Conservation (phyloP, 169 alveolate genomes). For the Cryptosporidium felis region DNA sequence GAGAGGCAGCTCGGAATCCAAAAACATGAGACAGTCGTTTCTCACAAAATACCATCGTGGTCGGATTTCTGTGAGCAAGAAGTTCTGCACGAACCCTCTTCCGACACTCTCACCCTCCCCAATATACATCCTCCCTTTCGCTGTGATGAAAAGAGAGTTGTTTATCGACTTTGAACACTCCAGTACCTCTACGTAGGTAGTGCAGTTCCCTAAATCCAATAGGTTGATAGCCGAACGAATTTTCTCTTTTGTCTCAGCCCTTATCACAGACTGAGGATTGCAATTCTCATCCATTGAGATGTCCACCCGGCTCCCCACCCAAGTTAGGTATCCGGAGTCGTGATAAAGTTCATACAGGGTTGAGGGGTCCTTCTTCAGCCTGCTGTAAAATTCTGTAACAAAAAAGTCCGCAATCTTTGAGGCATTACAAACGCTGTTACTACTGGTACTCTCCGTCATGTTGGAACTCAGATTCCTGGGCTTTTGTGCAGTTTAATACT, state of each 20-base stretch:
- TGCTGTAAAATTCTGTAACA: constrained; percentile 62
- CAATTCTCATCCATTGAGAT: neutral
- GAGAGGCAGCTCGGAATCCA: constrained; percentile 56
- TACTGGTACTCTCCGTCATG: constrained; percentile 23
- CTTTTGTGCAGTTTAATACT: too few relatives aligned
- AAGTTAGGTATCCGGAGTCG: constrained; percentile 57
- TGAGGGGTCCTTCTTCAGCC: constrained; percentile 65
- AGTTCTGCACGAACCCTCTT: constrained; percentile 52
- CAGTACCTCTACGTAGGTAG: constrained; percentile 62
- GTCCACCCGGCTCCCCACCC: constrained; percentile 50
- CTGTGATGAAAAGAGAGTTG: constrained; percentile 46
- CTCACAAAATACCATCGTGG: constrained; percentile 69
- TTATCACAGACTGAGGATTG: constrained; percentile 22
- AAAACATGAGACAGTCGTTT: constrained; percentile 52
- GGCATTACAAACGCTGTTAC: constrained; percentile 23
- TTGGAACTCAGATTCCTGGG: neutral
- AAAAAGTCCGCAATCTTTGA: constrained; percentile 66
- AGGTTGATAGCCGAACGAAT: constrained; percentile 64
- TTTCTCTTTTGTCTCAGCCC: constrained; percentile 65
- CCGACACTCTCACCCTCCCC: constrained; percentile 47
- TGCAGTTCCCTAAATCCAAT: constrained; percentile 41
- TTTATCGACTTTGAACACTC: constrained; percentile 58
- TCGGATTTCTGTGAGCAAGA: constrained; percentile 51
- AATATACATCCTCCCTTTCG: constrained; percentile 68
- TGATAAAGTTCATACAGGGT: constrained; percentile 59